These are phyloP conservation scores for Chalciporus piperatus DNA, from an alignment of 768 basidiomycete species.

Conservation along the genomic window DNA sequence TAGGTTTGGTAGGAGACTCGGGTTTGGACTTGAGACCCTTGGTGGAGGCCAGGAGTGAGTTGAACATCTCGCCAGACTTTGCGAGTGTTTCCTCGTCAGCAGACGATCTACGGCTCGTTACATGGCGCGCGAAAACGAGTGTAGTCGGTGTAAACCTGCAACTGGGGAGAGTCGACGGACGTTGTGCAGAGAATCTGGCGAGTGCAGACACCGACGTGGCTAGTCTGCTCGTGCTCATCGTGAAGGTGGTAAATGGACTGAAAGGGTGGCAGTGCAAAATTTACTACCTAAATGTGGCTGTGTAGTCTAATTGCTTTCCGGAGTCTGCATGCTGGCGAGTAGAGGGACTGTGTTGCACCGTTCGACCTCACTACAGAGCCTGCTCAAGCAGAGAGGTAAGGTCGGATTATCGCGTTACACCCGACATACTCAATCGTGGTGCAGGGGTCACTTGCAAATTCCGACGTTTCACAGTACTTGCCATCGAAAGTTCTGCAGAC, in stretches of 20 bases:
- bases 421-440: not conserved
- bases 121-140: slow-evolving; percentile 10
- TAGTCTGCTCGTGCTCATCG: slow-evolving; percentile 2
- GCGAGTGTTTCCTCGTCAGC: slow-evolving; percentile 22
- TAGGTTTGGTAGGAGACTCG: slow-evolving; percentile 1
- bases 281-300: slow-evolving; percentile 1
- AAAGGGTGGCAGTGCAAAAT: slow-evolving; percentile 4
- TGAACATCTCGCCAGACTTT: slow-evolving; percentile 24
- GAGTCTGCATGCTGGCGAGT: no score
- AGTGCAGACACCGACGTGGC: not conserved
- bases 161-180: not conserved
- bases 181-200: not conserved
- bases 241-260: not conserved
- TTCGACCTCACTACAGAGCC: not conserved
- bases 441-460: not conserved
- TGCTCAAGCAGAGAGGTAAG: not conserved
- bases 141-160: not conserved
- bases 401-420: not conserved
- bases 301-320: not conserved
- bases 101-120: slow-evolving; percentile 12
- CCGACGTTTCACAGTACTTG: slow-evolving; percentile 58
- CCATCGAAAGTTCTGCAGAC: slow-evolving; percentile 87
- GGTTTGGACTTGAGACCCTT: slow-evolving; percentile 14
- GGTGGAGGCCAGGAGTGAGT: slow-evolving; percentile 23
- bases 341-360: not conserved